Evolutionary conservation across 2,329 filamentous ascomycete species (phyloP), one percentile per base, ranked within the genome.

Genomic region (Nannizziopsis arthrosporioides): DNA sequence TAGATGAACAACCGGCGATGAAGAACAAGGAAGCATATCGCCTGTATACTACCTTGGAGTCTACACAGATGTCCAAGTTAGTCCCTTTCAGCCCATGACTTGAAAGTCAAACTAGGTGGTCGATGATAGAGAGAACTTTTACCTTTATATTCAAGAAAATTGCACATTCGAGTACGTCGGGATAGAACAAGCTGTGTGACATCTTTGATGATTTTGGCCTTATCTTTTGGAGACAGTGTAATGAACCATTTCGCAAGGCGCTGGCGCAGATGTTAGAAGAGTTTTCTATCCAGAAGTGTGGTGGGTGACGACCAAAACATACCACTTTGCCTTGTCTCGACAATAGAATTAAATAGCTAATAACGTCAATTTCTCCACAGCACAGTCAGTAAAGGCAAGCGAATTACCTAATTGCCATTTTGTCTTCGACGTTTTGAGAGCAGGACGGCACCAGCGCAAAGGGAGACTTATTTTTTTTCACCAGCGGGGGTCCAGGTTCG

Each of bases 171-270:
- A 51, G 92, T 96, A 63, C 92, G 81, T 58, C 92, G 81, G 54
- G 92, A 92, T 57, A 98, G 82, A 58, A 98, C 92, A 43, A 96
- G 84, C 71, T 96, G 92, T 53, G 92, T 88, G 61, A 98, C 92
- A 75, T 98, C 92, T 71, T 98, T 98, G 77, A 98, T 90, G 65
- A 98, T 96, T 77, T 98, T 98, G 70, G 90, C 92, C 74, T 98
- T 98, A 65, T 98, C 92, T 71, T 84, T 95, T 55, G 92, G 92
- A 32, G 90, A 94, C 54, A 98, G 78, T 12, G 92, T 98, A 48
- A 89, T 94, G 72, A 98, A 98, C 92, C 92, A 98, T 74, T 98
- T 98, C 58, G 92, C 92, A 49, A 98, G 82, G 64, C 92, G 89
- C 92, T 98, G 40, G 31, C 35, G 40, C 12, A 41, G 18, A 41